Evolutionary conservation across 148 eudicot species (phyloP), one percentile per base, ranked within the genome.

Genomic region (Mesembryanthemum crystallinum): DNA sequence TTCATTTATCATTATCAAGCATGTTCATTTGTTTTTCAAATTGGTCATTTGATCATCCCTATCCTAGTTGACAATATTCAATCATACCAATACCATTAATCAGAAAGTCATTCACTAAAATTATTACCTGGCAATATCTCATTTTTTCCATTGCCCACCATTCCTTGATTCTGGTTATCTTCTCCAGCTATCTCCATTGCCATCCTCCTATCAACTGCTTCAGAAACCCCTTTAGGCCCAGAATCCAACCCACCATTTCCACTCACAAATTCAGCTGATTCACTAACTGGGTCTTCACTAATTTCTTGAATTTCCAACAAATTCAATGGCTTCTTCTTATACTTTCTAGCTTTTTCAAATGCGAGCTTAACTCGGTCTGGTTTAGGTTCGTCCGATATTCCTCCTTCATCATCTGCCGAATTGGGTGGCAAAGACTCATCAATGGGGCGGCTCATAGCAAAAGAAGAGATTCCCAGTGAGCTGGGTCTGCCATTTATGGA

Each of bases 321-420:
- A 17, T 74, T 37, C 60, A 80, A 18, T 21, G 83, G 70, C 57
- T 87, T 84, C 57, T 87, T 84, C 72, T 80, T 86, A 63, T 90
- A 90, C 67, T 87, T 85, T 59, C 71, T 82, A n/a, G 95, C 92
- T 81, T 52, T 82, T 25, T 76, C 86, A 75, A 88, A 79, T 13
- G 92, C 92, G 25, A 87, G 80, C 82, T 84, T 91, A 18, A 87
- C 78, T 25, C 85, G 73, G 61, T 85, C 82, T 24, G 72, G 35
- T 47, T 77, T 77, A 6, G 77, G 37, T 30, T 73, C 74, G 11
- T 65, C 71, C 47, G 30, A 28, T 8, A n/a, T 67, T 81, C 81
- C 83, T 39, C 54, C 5, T n/a, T n/a, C n/a, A 27, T 76, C 71
- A 30, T 77, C 69, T 55, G 84, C 52, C 4, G 88, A 80, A 58